phyloP scores from a whole-genome alignment of 305 asterid species.

The Fraxinus velutina region DNA sequence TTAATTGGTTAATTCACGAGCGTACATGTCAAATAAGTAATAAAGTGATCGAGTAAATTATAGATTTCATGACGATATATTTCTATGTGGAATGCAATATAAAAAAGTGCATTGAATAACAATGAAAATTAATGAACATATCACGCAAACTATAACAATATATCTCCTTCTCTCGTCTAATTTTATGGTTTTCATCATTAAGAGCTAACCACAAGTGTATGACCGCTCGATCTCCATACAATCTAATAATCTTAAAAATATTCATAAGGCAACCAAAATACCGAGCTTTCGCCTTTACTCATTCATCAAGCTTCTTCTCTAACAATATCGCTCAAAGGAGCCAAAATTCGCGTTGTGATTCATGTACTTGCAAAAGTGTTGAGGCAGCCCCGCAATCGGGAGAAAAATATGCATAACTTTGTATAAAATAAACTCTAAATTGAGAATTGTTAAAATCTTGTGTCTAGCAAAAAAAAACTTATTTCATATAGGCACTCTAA shows the following conservation, averaged over 20 bases:
- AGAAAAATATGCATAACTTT: neutral
- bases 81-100: neutral
- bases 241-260: neutral
- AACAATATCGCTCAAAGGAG: neutral
- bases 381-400: neutral
- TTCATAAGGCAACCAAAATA: neutral
- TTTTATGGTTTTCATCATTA: neutral
- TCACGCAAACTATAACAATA: neutral
- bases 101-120: neutral
- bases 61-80: too few species aligned
- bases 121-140: neutral
- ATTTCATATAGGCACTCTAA: too few species aligned
- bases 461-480: too few species aligned
- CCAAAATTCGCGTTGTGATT: neutral
- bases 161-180: neutral
- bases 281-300: neutral
- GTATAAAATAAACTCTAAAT: too few species aligned
- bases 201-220: neutral
- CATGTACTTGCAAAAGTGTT: neutral
- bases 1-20: too few species aligned
- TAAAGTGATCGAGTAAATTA: neutral
- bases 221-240: neutral
- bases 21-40: neutral
- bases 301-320: neutral
- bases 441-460: too few species aligned